A percentile compares a stretch with the other conserved stretches of the same genome.
Evolutionary conservation across 192 early-diverging fungal species (phyloP).

Genomic region (Coemansia sp.): DNA sequence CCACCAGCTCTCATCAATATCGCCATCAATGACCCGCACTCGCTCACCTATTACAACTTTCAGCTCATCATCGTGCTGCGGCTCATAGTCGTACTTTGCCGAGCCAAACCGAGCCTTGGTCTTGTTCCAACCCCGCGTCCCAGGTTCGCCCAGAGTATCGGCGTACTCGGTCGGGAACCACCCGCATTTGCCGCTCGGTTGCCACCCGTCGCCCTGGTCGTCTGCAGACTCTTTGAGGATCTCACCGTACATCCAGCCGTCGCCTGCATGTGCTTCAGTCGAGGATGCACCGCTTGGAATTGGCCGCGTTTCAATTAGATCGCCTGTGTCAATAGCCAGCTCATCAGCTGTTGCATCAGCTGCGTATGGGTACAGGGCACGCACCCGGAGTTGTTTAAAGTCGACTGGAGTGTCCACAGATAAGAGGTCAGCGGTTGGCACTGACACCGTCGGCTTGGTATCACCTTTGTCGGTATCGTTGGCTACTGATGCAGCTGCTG

Average conservation of each 20-base stretch:
- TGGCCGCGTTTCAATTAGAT: constrained; percentile 37
- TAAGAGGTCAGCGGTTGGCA: neutral
- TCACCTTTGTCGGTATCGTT: constrained; percentile 1
- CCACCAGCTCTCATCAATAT: constrained; percentile 52
- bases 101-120: constrained; percentile 39
- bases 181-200: constrained; percentile 23
- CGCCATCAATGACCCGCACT: constrained; percentile 44
- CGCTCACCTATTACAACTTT: constrained; percentile 25
- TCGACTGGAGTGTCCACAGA: neutral
- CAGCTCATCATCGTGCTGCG: constrained; percentile 51
- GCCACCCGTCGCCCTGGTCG: constrained; percentile 40
- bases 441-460: neutral
- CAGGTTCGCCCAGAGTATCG: constrained; percentile 31
- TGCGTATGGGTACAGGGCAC: constrained; percentile 44
- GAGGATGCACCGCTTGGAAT: constrained; percentile 1
- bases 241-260: constrained; percentile 50
- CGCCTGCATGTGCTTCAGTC: constrained; percentile 24
- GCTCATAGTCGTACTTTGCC: constrained; percentile 47
- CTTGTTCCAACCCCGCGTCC: constrained; percentile 42
- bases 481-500: constrained; percentile 3
- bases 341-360: constrained; percentile 12
- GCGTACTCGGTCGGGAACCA: constrained; percentile 51
- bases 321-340: constrained; percentile 33
- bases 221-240: constrained; percentile 20
- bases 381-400: constrained; percentile 25